These are phyloP conservation scores for Aureoboletus auriporus DNA, from an alignment of 768 basidiomycete species.

Conservation along the genomic window DNA sequence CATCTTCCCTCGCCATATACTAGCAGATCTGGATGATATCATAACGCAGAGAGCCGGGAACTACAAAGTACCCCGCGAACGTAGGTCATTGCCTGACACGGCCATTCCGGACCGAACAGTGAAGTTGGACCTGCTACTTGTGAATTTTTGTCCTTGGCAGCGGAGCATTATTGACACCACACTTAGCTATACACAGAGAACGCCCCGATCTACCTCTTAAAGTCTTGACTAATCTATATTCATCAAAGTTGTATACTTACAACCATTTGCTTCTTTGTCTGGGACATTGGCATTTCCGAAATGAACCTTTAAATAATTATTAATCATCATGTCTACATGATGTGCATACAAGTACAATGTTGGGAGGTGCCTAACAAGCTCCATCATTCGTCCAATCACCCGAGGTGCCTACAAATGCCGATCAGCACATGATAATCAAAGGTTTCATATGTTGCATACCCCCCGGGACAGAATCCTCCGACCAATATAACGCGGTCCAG, in stretches of 20 bases:
- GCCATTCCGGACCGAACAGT: slow-evolving; percentile 1
- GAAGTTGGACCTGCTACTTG: not conserved
- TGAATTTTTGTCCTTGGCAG: not conserved
- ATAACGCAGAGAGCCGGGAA: not conserved
- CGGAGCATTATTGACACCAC: not conserved
- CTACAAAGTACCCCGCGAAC: not conserved
- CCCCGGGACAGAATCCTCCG: slow-evolving; percentile 49
- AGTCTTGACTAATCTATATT: not conserved
- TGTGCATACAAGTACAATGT: not conserved
- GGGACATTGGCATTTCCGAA: too few relatives aligned
- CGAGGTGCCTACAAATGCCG: slow-evolving; percentile 35
- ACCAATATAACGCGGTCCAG: slow-evolving; percentile 62
- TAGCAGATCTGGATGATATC: not conserved
- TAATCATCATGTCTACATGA: not conserved
- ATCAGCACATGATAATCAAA: too few relatives aligned
- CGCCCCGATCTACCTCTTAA: not conserved
- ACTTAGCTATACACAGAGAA: not conserved
- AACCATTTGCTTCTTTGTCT: too few relatives aligned
- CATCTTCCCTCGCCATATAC: not conserved
- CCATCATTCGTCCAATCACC: slow-evolving; percentile 59
- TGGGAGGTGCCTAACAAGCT: slow-evolving; percentile 33
- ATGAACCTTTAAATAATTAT: not conserved
- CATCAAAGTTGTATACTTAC: not conserved
- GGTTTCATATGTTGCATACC: slow-evolving; percentile 19
- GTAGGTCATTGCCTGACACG: not conserved